phyloP scores from a whole-genome alignment of 768 basidiomycete genomes.

The Russula ochroleuca region DNA sequence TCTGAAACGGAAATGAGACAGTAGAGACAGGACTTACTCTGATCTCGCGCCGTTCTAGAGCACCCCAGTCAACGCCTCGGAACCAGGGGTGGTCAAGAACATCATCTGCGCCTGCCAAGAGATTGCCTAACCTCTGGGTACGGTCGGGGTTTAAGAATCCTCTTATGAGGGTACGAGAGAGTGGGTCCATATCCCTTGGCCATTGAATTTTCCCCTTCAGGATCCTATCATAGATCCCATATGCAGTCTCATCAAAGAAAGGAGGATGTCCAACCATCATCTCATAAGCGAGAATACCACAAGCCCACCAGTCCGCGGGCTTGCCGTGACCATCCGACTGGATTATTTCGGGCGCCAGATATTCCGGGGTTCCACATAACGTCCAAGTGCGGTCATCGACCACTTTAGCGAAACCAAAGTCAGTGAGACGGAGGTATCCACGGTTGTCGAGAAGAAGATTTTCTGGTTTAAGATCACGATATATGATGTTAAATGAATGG shows the following conservation, averaged over 20 bases:
- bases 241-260: slow-evolving; percentile 96
- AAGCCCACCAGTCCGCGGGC: slow-evolving; percentile 99
- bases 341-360: slow-evolving; percentile 97
- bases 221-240: slow-evolving; percentile 98
- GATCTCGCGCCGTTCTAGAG: slow-evolving; percentile 80
- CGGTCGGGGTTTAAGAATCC: slow-evolving; percentile 91
- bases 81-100: slow-evolving; percentile 94
- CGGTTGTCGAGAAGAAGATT: slow-evolving; percentile 93
- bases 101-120: slow-evolving; percentile 88
- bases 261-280: slow-evolving; percentile 99
- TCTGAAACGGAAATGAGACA: background rate
- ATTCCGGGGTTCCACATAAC: slow-evolving; percentile 92
- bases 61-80: slow-evolving; percentile 89
- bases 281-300: slow-evolving; percentile 94
- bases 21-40: slow-evolving; percentile 47
- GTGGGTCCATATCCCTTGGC: slow-evolving; percentile 85
- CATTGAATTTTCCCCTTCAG: slow-evolving; percentile 82
- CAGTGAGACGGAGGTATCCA: slow-evolving; percentile 92
- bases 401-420: slow-evolving; percentile 97
- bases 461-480: slow-evolving; percentile 97
- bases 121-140: slow-evolving; percentile 86
- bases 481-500: slow-evolving; percentile 95
- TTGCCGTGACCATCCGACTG: slow-evolving; percentile 97
- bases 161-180: slow-evolving; percentile 84
- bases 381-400: slow-evolving; percentile 99